phyloP scores from a whole-genome alignment of 805 yeast species.

The Candida namnaoensis region DNA sequence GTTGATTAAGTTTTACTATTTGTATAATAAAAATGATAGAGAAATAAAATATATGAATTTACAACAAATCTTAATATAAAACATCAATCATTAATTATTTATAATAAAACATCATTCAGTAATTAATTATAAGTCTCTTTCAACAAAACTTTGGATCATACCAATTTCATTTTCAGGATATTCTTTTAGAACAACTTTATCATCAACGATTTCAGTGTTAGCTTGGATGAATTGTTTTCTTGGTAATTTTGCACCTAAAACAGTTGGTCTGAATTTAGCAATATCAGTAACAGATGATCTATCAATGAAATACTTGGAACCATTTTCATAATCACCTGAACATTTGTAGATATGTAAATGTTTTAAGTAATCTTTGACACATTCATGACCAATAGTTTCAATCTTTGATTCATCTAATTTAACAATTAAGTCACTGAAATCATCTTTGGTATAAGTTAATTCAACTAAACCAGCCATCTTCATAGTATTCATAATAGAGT shows the following conservation, averaged over 20 bases:
- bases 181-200: conserved; percentile 48
- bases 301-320: conserved; percentile 53
- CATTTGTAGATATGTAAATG: conserved; percentile 75
- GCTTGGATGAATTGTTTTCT: conserved; percentile 82
- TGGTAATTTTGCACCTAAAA: conserved; percentile 67
- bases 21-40: too few species aligned
- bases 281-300: conserved; percentile 66
- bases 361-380: conserved; percentile 61
- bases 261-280: conserved; percentile 57
- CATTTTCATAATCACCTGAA: conserved; percentile 62
- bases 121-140: conserved; percentile 33
- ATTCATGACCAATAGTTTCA: conserved; percentile 59
- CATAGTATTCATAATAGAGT: conserved; percentile 71
- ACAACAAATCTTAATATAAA: too few species aligned
- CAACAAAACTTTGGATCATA: conserved; percentile 69
- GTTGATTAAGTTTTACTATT: too few species aligned
- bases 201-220: conserved; percentile 43
- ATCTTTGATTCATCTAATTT: conserved; percentile 55
- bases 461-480: conserved; percentile 54
- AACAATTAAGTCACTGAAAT: conserved; percentile 51
- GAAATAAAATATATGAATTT: too few species aligned
- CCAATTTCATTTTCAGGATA: conserved; percentile 70
- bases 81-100: too few species aligned
- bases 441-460: conserved; percentile 37
- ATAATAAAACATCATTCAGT: too few species aligned